Conservation (phyloP, 2,329 filamentous ascomycete genomes). For the Parastagonospora avenae region DNA sequence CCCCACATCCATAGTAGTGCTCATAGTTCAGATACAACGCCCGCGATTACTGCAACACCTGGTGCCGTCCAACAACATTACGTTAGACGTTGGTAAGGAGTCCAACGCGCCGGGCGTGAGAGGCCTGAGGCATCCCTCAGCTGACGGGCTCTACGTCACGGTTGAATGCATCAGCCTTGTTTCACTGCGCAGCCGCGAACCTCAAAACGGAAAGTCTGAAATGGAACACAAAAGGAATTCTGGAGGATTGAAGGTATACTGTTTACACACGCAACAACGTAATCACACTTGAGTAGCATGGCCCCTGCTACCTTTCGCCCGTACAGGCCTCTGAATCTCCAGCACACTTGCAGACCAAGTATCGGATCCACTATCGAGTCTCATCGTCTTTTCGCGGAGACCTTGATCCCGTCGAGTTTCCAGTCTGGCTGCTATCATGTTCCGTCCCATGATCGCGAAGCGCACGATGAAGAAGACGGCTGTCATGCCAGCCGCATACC, state of each 20-base stretch:
- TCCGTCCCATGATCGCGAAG: slow-evolving; percentile 17
- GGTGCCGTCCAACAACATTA: too few species aligned
- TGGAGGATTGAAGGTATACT: too few species aligned
- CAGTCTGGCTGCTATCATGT: slow-evolving; percentile 13
- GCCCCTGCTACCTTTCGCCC: slow-evolving; percentile 1
- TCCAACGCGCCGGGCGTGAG: background rate
- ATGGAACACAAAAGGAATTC: too few species aligned
- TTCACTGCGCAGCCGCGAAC: too few species aligned
- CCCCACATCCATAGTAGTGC: too few species aligned
- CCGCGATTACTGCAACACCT: too few species aligned
- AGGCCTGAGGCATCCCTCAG: slow-evolving; percentile 1
- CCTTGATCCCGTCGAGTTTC: slow-evolving; percentile 2
- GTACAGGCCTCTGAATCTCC: slow-evolving; percentile 8
- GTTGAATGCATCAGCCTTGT: too few species aligned
- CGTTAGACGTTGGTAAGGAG: background rate
- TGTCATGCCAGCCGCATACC: slow-evolving; percentile 27
- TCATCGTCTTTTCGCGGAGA: slow-evolving; percentile 16
- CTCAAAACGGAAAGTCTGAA: too few species aligned
- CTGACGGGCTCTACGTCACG: background rate
- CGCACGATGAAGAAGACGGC: slow-evolving; percentile 23
- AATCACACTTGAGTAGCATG: background rate
- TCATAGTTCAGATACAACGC: too few species aligned
- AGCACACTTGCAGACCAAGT: slow-evolving; percentile 17
- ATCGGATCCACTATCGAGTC: slow-evolving; percentile 13
- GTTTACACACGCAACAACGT: too few species aligned